These are phyloP conservation scores for Acanthamoeba lenticulata DNA, from an alignment of 208 protist species.

Conservation along the genomic window DNA sequence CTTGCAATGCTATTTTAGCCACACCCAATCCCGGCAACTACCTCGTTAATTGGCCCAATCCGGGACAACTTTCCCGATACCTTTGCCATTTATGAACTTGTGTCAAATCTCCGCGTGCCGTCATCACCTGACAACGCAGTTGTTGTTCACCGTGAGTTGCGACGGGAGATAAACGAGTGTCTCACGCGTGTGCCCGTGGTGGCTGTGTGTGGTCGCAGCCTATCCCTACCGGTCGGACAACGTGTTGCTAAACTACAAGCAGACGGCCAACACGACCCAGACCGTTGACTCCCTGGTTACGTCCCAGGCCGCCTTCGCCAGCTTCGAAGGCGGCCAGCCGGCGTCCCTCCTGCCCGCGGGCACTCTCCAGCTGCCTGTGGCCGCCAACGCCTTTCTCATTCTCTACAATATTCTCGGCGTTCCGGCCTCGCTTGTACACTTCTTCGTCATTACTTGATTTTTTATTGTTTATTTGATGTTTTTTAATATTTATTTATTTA, in stretches of 20 bases:
- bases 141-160: not conserved
- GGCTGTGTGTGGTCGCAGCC: too few relatives aligned
- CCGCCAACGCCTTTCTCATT: conserved; percentile 22
- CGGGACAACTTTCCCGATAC: too few relatives aligned
- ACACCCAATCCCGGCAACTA: not conserved
- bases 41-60: not conserved
- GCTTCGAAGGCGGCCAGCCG: not conserved
- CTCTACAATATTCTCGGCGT: conserved; percentile 14
- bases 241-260: not conserved
- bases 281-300: not conserved
- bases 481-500: too few relatives aligned
- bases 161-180: not conserved
- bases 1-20: not conserved
- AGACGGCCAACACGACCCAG: not conserved
- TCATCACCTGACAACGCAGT: not conserved
- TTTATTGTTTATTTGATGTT: not conserved
- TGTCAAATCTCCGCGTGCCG: too few relatives aligned
- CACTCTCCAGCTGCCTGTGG: conserved; percentile 31
- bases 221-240: conserved; percentile 38
- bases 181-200: too few relatives aligned
- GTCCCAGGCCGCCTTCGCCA: not conserved
- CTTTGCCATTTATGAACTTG: too few relatives aligned
- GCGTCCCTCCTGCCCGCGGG: not conserved
- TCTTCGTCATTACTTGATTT: not conserved
- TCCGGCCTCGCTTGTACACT: not conserved